phyloP scores from a whole-genome alignment of 2,329 filamentous ascomycete species.

The Aspergillus hiratsukae region DNA sequence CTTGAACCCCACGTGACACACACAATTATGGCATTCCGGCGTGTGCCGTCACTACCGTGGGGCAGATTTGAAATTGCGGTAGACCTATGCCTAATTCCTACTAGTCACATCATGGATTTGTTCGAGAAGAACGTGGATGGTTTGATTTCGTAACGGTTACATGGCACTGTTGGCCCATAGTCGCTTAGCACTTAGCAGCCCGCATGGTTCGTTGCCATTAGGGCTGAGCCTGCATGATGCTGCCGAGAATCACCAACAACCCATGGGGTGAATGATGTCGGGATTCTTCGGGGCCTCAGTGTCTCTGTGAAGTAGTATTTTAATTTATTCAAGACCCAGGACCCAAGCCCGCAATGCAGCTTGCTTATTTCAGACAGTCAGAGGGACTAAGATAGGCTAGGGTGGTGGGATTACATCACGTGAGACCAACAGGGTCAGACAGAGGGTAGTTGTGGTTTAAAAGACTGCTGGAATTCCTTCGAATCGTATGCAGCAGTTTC shows the following conservation, averaged over 20 bases:
- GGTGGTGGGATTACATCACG: background rate
- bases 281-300: conserved; percentile 14
- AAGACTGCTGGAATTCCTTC: background rate
- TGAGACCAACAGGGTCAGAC: background rate
- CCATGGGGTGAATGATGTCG: conserved; percentile 3
- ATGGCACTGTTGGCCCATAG: background rate
- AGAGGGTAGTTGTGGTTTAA: no score
- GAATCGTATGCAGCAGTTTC: background rate
- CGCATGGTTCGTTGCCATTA: background rate
- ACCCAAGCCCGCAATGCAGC: background rate
- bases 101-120: background rate
- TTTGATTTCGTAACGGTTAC: background rate
- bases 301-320: background rate
- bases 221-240: background rate
- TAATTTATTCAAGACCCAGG: background rate
- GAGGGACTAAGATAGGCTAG: background rate
- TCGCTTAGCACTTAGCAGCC: background rate
- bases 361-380: background rate
- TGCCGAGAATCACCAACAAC: background rate
- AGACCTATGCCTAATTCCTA: background rate
- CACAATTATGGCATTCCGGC: background rate
- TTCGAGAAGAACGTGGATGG: background rate
- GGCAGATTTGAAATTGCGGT: background rate
- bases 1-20: background rate
- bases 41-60: background rate